Evolutionary conservation across 2,329 filamentous ascomycete genomes (phyloP), one percentile per base, ranked within the genome.

Genomic region (Coniochaeta ligniaria): DNA sequence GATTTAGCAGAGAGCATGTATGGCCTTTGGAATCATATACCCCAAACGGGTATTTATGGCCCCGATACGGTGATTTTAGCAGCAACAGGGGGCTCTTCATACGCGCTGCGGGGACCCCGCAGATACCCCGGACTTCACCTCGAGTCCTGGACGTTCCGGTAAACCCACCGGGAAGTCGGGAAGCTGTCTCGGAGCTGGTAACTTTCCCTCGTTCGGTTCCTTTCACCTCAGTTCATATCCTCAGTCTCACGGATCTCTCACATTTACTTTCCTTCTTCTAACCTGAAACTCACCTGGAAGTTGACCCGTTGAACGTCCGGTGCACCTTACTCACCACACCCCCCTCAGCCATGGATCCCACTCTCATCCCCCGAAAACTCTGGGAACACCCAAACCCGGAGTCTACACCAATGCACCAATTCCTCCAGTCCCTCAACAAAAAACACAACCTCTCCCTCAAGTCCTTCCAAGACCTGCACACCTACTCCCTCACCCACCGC

Each of bases 401-500:
- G 67, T 79, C 76, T 63, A 91, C 88, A 1, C 73, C 79, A 35
- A 89, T 91, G 80, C 88, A 83, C 74, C 73, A 76, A 57, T 89
- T 92, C 69, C 87, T 90, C 79, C 81, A 88, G 66, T 73, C 78
- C 11, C 73, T 87, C 28, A 92, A 93, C 71, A 70, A 73, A 33
- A 83, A 81, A 57, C 75, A 84, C 60, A 76, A 76, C 4, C 71
- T 87, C 5, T 73, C 79, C 17, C 76, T 94, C 63, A 76, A 90
- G 82, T 86, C 80, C 3, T 95, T 88, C 71, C 73, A 82, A 59
- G 86, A 92, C 17, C 77, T 96, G 7, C 87, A 92, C 70, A 72
- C 80, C 60, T 95, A 84, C 79, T 91, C 90, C 26, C 78, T 88
- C 62, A 72, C 79, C 17, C 77, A 83, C 36, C 84, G 86, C 38